Evolutionary conservation across 192 early-diverging fungal genomes (phyloP), one percentile per base, ranked within the genome.

Genomic region (Coemansia sp.): DNA sequence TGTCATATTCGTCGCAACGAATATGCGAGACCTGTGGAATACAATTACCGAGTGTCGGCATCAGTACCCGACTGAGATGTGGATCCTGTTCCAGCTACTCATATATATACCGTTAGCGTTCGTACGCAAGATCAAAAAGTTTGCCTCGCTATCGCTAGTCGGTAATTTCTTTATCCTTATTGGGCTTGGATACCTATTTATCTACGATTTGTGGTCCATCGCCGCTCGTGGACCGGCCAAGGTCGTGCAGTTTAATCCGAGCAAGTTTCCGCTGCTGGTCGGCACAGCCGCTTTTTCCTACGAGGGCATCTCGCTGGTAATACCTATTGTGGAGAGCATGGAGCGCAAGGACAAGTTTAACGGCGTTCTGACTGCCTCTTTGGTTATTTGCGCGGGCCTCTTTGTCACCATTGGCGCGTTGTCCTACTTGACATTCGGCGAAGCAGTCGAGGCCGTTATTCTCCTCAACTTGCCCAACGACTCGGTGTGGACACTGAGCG

Each of bases 221-320:
- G 63, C 85, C 41, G 87, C 80, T 13, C 61, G 74, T 16, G 95
- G 95, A 4, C 74, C 75, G 0, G 65, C 90, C 33, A 89, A 89
- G 8, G 86, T 94, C 39, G 84, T 97, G 16, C 79, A 86, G 59
- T 88, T 98, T 72, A 98, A 98, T 79, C 70, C 84, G 50, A 84
- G 89, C 62, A 87, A 88, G 45, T 96, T 95, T 68, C 87, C 93
- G 29, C 76, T 96, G 48, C 95, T 97, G 68, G 90, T 98, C 45
- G 96, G 96, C 60, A 98, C 96, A 14, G 96, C 96, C 41, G 93
- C 96, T 62, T 95, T 90, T 82, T 87, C 90, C 6, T 97, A 91
- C 74, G 93, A 93, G 84, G 92, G 94, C 59, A 93, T 98, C 67
- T 94, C 94, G 54, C 76, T 94, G 33, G 89, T 90, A 11, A 86